These are phyloP conservation scores for Microthlaspi erraticum DNA, from an alignment of 345 rosid genomes.

Conservation along the genomic window DNA sequence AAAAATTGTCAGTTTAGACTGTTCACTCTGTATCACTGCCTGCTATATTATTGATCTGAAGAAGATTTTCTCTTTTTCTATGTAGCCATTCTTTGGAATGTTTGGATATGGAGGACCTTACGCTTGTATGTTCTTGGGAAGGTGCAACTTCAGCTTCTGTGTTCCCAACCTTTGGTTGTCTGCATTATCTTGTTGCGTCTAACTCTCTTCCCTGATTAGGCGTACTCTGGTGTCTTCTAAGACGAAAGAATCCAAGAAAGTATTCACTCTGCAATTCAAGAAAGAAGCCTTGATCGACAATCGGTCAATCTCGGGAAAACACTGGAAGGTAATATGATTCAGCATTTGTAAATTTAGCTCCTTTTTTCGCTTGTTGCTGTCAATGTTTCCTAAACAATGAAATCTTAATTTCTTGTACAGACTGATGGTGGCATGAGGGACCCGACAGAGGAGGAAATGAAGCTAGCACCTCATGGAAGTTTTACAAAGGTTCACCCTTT, in stretches of 20 bases:
- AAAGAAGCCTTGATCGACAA: slow-evolving; percentile 55
- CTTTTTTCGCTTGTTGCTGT: slow-evolving; percentile 1
- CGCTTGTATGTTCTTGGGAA: slow-evolving; percentile 44
- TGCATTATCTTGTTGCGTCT: slow-evolving; percentile 18
- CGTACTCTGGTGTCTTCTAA: slow-evolving; percentile 67
- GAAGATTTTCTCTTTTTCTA: slow-evolving; percentile 8
- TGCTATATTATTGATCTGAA: slow-evolving; percentile 21
- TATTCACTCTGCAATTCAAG: slow-evolving; percentile 55
- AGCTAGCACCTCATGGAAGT: slow-evolving; percentile 60
- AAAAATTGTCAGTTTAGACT: slow-evolving; percentile 13
- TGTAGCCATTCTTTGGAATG: slow-evolving; percentile 49
- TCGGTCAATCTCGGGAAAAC: slow-evolving; percentile 46
- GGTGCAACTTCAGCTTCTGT: slow-evolving; percentile 32
- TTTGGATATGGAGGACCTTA: slow-evolving; percentile 45
- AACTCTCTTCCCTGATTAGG: slow-evolving; percentile 45
- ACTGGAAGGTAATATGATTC: slow-evolving; percentile 60
- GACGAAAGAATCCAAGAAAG: slow-evolving; percentile 64
- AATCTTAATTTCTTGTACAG: slow-evolving; percentile 42
- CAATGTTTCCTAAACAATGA: neutral
- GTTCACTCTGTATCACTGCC: slow-evolving; percentile 4
- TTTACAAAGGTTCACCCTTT: slow-evolving; percentile 53
- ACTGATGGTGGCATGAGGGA: slow-evolving; percentile 65
- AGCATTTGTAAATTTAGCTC: slow-evolving; percentile 15
- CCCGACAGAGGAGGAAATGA: slow-evolving; percentile 56
- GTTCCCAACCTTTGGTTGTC: slow-evolving; percentile 13